Percentiles rank a stretch among this genome's conserved stretches.
phyloP scores from a whole-genome alignment of 1,284 basidiomycete genomes.

The Ganoderma leucocontextum region DNA sequence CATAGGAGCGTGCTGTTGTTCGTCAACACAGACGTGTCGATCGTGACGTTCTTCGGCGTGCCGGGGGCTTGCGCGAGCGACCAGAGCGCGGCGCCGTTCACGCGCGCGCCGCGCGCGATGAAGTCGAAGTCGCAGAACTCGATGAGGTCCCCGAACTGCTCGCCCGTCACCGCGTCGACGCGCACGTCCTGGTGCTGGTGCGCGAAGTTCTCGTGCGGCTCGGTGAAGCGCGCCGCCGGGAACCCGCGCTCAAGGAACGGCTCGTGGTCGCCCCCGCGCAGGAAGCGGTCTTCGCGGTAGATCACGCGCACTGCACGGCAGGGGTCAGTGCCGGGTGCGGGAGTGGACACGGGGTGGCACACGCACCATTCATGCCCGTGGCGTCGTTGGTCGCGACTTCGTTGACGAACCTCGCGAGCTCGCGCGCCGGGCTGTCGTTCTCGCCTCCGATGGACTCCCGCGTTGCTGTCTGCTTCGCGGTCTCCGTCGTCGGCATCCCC shows the following conservation, averaged over 20 bases:
- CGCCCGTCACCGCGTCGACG: constrained; percentile 49
- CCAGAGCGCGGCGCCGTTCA: constrained; percentile 61
- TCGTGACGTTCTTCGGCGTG: constrained; percentile 54
- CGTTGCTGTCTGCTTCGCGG: constrained; percentile 42
- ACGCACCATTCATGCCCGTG: constrained; percentile 56
- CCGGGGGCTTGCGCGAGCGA: constrained; percentile 61
- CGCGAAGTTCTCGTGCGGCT: constrained; percentile 62
- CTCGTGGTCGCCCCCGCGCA: constrained; percentile 60
- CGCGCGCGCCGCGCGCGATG: constrained; percentile 56
- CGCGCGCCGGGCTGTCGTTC: constrained; percentile 59
- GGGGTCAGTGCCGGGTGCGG: not conserved
- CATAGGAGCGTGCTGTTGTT: constrained; percentile 63
- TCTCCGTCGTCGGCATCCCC: constrained; percentile 56
- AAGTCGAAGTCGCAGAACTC: constrained; percentile 63
- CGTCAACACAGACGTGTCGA: constrained; percentile 55
- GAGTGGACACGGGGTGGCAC: too few species aligned
- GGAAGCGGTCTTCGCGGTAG: constrained; percentile 59
- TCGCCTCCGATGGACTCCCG: constrained; percentile 56
- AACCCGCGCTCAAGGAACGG: constrained; percentile 59
- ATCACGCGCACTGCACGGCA: constrained; percentile 50
- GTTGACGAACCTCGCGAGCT: constrained; percentile 57
- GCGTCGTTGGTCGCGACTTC: constrained; percentile 56
- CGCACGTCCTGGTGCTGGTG: constrained; percentile 65
- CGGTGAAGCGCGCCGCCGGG: constrained; percentile 62
- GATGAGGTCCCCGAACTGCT: constrained; percentile 61